Percentiles rank a stretch among this genome's conserved stretches.
Conservation (phyloP, 1,139 yeast species). For the Meyerozyma sp. region DNA sequence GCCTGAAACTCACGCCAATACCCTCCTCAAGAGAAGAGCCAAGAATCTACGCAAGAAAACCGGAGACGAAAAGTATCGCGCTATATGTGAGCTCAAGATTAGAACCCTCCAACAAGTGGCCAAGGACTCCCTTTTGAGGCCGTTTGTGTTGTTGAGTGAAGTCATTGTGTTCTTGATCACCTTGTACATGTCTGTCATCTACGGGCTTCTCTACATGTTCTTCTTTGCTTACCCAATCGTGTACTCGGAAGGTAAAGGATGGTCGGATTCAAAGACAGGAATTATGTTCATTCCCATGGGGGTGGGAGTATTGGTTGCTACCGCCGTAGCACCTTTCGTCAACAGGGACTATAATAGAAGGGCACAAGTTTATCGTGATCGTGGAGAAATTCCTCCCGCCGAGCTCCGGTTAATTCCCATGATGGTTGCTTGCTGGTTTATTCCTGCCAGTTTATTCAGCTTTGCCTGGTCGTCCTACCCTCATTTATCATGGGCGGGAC, state of each 20-base stretch:
- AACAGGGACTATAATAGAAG: slow-evolving; percentile 10
- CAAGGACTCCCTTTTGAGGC: slow-evolving; percentile 9
- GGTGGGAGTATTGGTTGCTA: slow-evolving; percentile 9
- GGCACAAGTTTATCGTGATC: slow-evolving; percentile 10
- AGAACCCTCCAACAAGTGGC: slow-evolving; percentile 6
- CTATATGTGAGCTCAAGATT: slow-evolving; percentile 7
- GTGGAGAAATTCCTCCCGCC: slow-evolving; percentile 22
- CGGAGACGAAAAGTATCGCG: slow-evolving; percentile 10
- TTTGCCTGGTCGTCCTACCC: slow-evolving; percentile 55
- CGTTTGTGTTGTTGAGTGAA: slow-evolving; percentile 10
- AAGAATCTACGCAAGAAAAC: slow-evolving; percentile 8
- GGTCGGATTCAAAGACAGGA: slow-evolving; percentile 11
- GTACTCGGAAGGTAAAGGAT: slow-evolving; percentile 11
- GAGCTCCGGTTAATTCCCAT: slow-evolving; percentile 57
- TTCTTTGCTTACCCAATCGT: slow-evolving; percentile 12
- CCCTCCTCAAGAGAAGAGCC: slow-evolving; percentile 9
- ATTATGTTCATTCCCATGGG: slow-evolving; percentile 12
- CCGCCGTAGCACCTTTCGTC: slow-evolving; percentile 9
- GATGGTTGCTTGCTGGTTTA: slow-evolving; percentile 60
- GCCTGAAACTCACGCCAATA: slow-evolving; percentile 12
- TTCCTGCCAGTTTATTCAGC: slow-evolving; percentile 51
- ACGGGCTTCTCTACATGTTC: slow-evolving; percentile 9
- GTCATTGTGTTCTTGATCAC: slow-evolving; percentile 11
- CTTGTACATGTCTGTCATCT: slow-evolving; percentile 11
- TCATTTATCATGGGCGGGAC: slow-evolving; percentile 11